These are phyloP conservation scores for Paecilomyces dactylethromorphus DNA, from an alignment of 2,329 filamentous ascomycete species.

Conservation along the genomic window DNA sequence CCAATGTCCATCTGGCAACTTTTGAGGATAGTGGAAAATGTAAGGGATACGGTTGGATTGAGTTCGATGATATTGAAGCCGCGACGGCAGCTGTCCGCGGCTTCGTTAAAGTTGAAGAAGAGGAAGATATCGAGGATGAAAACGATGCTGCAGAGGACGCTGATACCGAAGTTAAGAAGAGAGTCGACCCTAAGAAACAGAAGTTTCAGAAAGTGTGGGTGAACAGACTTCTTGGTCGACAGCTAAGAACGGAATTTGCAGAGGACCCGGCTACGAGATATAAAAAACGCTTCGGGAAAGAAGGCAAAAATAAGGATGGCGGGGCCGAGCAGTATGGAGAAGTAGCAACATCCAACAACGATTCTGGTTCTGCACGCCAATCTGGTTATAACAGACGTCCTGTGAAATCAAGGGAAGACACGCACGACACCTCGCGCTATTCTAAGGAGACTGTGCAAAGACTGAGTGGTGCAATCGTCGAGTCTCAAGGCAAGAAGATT, in stretches of 20 bases:
- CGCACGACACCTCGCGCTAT: conserved; percentile 41
- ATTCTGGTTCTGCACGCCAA: neutral
- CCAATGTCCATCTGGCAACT: conserved; percentile 80
- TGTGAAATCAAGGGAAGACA: conserved; percentile 41
- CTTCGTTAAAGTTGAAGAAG: conserved; percentile 60
- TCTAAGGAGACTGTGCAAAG: conserved; percentile 51
- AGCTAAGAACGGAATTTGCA: conserved; percentile 83
- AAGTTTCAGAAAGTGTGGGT: conserved; percentile 61
- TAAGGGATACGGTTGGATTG: conserved; percentile 95
- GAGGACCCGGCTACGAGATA: conserved; percentile 86
- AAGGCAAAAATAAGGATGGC: conserved; percentile 39
- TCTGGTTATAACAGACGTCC: conserved; percentile 16
- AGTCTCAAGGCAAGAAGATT: conserved; percentile 70
- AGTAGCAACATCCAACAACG: neutral
- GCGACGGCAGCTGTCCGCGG: conserved; percentile 74
- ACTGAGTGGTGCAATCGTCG: conserved; percentile 72
- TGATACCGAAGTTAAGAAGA: conserved; percentile 20
- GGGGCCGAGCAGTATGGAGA: conserved; percentile 12
- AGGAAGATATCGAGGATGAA: conserved; percentile 33
- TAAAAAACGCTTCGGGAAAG: conserved; percentile 87
- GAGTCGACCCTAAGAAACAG: conserved; percentile 18
- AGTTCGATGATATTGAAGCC: conserved; percentile 72
- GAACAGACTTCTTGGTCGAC: conserved; percentile 72
- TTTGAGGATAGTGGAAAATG: conserved; percentile 97
- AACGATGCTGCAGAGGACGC: conserved; percentile 49